Evolutionary conservation across 768 basidiomycete species (phyloP), one percentile per base, ranked within the genome.

Genomic region (Galerina sulciceps): DNA sequence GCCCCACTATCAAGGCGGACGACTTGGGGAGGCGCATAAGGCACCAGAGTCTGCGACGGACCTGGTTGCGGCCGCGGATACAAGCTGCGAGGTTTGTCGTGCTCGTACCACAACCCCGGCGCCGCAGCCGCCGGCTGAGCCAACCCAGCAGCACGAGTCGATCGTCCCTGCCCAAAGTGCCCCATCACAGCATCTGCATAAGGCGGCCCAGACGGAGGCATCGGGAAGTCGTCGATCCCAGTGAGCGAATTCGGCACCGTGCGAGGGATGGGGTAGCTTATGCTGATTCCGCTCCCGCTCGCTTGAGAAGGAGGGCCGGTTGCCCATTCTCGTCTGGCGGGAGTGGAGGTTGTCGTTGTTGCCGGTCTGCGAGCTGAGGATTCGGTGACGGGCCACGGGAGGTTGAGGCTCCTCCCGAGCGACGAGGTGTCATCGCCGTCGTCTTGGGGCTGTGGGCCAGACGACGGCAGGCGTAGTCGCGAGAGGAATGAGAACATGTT

Each of bases 211-310:
- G 59, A 44, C 3, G 59, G 59, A 14, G 59, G 59, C 45, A 53
- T 53, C 3, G 59, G 53, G n/a, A 59, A 59, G 40, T 50, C 52
- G 26, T 69, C 62, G 38, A 73, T 69, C 1, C 75, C 76, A 1
- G 75, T 74, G n/a, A 76, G 64, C 1, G 75, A 72, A 52, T 66
- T 69, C 5, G 75, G 65, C 1, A 71, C 65, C 4, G 69, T 67
- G 11, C 72, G 68, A 2, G 71, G 73, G 46, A 77, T 75, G 36
- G 76, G 75, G 36, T 70, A 53, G 55, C 76, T 77, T 53, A 74
- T 77, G 43, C 61, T 61, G n/a, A 64, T 61, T 5, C 67, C 65
- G 20, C 60, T 50, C 9, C 47, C 55, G 31, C 52, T 52, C 26
- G 37, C 43, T 50, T 17, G 53, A 26, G 35, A 42, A 17, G n/a